phyloP scores from a whole-genome alignment of 164 flowering plant genomes.

The Akebia trifoliata region DNA sequence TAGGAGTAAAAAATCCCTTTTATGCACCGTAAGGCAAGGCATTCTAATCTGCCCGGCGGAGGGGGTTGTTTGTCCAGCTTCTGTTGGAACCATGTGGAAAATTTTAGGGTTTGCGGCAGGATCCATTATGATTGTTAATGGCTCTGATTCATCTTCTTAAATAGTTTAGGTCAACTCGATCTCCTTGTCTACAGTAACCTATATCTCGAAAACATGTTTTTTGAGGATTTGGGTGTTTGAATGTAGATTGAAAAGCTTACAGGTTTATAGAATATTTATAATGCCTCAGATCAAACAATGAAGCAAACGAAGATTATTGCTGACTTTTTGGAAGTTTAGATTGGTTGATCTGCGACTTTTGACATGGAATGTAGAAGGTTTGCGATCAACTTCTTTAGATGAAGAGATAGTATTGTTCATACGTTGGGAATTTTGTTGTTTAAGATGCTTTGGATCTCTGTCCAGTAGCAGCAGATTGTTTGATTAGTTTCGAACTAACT shows the following conservation, averaged over 20 bases:
- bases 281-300: background rate
- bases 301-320: background rate
- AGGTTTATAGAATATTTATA: no score
- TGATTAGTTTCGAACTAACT: background rate
- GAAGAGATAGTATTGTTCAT: background rate
- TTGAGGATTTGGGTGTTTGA: conserved; percentile 3
- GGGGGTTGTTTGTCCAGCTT: conserved; percentile 5
- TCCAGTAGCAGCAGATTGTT: background rate
- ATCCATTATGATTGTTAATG: conserved; percentile 1
- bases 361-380: no score
- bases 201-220: background rate
- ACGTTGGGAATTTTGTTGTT: conserved; percentile 7
- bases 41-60: conserved; percentile 7
- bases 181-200: background rate
- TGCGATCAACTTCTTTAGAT: no score
- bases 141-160: conserved; percentile 1
- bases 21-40: background rate
- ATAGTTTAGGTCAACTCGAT: conserved; percentile 7
- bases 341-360: background rate
- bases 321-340: background rate
- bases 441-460: background rate
- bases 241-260: no score
- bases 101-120: conserved; percentile 4
- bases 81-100: background rate
- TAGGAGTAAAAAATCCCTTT: background rate